These are phyloP conservation scores for Gossypium arboreum DNA, from an alignment of 345 rosid species.

Conservation along the genomic window DNA sequence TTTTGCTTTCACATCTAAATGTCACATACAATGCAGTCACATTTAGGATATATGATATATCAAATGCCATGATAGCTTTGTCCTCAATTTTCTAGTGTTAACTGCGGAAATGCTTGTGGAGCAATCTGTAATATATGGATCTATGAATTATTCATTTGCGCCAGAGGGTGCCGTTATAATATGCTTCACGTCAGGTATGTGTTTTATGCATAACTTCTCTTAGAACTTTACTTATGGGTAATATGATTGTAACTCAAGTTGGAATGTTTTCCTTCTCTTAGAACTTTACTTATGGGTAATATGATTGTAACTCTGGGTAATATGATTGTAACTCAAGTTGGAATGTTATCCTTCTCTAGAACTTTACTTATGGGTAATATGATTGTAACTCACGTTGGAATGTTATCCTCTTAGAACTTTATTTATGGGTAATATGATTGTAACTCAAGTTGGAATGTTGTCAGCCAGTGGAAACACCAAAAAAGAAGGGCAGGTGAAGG, in stretches of 20 bases:
- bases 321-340: not conserved
- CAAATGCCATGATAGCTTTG: not conserved
- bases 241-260: not conserved
- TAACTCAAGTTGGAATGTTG: not conserved
- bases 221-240: too few relatives aligned
- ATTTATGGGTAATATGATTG: not conserved
- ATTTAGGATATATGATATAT: not conserved
- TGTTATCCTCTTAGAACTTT: not conserved
- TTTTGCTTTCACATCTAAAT: not conserved
- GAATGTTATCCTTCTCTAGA: not conserved
- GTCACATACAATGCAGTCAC: not conserved
- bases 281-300: not conserved
- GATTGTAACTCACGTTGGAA: not conserved
- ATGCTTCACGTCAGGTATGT: constrained; percentile 82
- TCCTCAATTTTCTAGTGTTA: constrained; percentile 37
- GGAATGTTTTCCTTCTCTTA: not conserved
- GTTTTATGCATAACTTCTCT: not conserved
- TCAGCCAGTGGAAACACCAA: not conserved
- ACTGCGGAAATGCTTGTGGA: constrained; percentile 41
- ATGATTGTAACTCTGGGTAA: not conserved
- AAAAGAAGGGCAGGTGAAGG: not conserved
- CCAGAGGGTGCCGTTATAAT: constrained; percentile 66
- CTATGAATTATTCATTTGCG: constrained; percentile 48
- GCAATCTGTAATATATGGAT: constrained; percentile 7
- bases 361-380: not conserved